Conservation (phyloP, 345 rosid genomes). For the Salix dunnii region DNA sequence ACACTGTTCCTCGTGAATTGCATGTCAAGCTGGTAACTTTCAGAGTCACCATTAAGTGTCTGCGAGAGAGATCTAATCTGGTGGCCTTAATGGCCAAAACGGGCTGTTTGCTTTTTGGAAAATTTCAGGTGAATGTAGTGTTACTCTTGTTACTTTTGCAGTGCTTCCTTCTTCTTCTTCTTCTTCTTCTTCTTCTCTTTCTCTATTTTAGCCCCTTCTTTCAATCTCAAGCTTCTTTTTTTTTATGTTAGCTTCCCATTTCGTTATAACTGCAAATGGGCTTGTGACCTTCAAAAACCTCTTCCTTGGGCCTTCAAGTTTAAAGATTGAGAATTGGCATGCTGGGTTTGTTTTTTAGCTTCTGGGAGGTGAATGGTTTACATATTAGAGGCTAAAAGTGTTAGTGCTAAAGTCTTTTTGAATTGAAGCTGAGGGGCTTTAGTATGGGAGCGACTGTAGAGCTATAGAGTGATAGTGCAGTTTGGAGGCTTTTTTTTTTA, state of each 20-base stretch:
- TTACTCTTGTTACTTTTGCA: not conserved
- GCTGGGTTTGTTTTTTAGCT: conserved; percentile 11
- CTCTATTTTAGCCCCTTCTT: conserved; percentile 1
- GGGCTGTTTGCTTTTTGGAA: conserved; percentile 31
- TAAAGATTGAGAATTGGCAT: conserved; percentile 18
- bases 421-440: conserved; percentile 7
- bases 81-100: conserved; percentile 34
- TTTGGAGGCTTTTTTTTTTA: conserved; percentile 10
- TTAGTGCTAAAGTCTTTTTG: conserved; percentile 4
- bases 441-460: not conserved
- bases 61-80: conserved; percentile 33
- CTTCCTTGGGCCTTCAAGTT: conserved; percentile 13
- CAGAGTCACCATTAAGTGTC: conserved; percentile 4
- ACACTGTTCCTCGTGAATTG: conserved; percentile 28
- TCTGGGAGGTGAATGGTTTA: conserved; percentile 15
- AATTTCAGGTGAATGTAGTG: conserved; percentile 37
- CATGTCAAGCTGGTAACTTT: conserved; percentile 60
- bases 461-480: conserved; percentile 6
- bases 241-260: not conserved
- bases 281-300: conserved; percentile 7
- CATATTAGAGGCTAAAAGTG: not conserved
- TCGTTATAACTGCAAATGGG: not conserved
- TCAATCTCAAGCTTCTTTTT: not conserved
- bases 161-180: conserved; percentile 20
- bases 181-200: conserved; percentile 8